phyloP scores from a whole-genome alignment of 306 rosid genomes.

The Mimosa bimucronata region DNA sequence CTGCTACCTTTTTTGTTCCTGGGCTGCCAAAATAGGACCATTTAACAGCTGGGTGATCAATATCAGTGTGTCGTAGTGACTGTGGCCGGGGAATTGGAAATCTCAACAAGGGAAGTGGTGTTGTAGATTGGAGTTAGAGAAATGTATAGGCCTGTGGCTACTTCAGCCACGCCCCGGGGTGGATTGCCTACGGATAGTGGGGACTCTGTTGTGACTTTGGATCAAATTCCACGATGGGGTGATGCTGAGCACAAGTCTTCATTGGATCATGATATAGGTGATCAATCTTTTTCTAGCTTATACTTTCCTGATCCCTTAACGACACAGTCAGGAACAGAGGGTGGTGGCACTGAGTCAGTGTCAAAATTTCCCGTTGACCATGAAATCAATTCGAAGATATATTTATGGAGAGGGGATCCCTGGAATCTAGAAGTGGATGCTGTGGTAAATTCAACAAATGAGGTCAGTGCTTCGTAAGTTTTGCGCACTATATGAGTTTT shows the following conservation, averaged over 20 bases:
- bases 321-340: constrained; percentile 52
- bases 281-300: constrained; percentile 64
- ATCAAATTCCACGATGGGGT: constrained; percentile 94
- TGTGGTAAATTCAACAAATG: constrained; percentile 89
- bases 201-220: constrained; percentile 78
- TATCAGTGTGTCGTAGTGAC: constrained; percentile 30
- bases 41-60: constrained; percentile 27
- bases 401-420: constrained; percentile 94
- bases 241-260: constrained; percentile 82
- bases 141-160: constrained; percentile 84
- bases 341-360: constrained; percentile 51
- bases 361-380: constrained; percentile 89
- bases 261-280: constrained; percentile 60
- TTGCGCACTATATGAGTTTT: constrained; percentile 11
- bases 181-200: constrained; percentile 72
- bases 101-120: constrained; percentile 36
- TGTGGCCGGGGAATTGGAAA: constrained; percentile 26
- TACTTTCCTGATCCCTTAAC: constrained; percentile 84
- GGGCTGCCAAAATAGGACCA: constrained; percentile 10
- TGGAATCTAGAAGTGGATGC: constrained; percentile 99
- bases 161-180: constrained; percentile 66
- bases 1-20: constrained; percentile 7
- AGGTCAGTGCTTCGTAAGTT: constrained; percentile 45
- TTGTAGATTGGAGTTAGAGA: constrained; percentile 41
- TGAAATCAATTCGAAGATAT: constrained; percentile 80